These are phyloP conservation scores for Gigaspora rosea DNA, from an alignment of 192 early-diverging fungal genomes.

Conservation along the genomic window DNA sequence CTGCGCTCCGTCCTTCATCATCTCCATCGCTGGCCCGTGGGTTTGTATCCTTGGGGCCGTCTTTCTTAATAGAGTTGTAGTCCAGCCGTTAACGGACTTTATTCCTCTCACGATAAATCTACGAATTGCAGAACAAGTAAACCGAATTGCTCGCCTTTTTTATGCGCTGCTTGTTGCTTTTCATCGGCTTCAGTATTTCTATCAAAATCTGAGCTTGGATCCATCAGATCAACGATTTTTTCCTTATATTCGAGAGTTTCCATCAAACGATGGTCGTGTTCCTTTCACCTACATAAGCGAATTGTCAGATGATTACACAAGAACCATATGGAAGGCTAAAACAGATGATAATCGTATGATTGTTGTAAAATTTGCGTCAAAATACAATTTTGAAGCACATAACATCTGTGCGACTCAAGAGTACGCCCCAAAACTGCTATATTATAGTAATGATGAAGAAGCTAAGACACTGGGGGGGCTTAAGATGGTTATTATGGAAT, in stretches of 20 bases:
- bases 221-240: background rate
- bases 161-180: background rate
- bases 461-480: no score
- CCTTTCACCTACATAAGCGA: no score
- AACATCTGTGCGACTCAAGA: no score
- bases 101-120: background rate
- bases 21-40: slow-evolving; percentile 10
- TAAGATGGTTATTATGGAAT: slow-evolving; percentile 10
- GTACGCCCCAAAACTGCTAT: no score
- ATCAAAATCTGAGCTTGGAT: background rate
- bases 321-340: no score
- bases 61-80: background rate
- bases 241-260: background rate
- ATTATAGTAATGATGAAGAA: background rate
- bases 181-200: background rate
- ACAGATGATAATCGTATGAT: no score
- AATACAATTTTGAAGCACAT: no score
- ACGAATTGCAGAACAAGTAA: background rate
- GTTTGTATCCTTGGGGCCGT: slow-evolving; percentile 6
- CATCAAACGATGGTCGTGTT: background rate
- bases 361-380: no score
- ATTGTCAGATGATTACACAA: no score
- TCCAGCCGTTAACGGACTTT: slow-evolving; percentile 3
- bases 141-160: slow-evolving; percentile 18
- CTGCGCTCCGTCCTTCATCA: background rate